Evolutionary conservation across 2,329 filamentous ascomycete species (phyloP).

Genomic region (Colletotrichum viniferum): DNA sequence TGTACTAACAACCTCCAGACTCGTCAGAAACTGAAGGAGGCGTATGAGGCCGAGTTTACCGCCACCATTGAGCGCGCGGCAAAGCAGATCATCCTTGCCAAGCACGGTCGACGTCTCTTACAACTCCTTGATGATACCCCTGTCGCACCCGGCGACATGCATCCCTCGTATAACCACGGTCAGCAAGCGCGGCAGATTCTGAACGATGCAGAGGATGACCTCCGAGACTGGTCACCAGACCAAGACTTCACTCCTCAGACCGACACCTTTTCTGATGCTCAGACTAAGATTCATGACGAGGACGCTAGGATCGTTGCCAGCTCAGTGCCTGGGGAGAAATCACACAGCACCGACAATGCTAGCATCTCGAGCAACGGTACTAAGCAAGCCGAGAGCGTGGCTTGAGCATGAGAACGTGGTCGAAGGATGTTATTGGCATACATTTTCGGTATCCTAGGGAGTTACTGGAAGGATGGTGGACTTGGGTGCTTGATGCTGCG

Average conservation of each 20-base stretch:
- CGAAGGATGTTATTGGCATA: not conserved
- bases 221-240: conserved; percentile 73
- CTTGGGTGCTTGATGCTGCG: not conserved
- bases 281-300: conserved; percentile 12
- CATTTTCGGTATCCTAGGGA: not conserved
- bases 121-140: conserved; percentile 88
- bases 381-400: conserved; percentile 1
- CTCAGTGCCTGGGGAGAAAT: not conserved
- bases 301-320: conserved; percentile 4
- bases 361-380: not conserved
- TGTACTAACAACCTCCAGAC: conserved; percentile 58
- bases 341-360: not conserved
- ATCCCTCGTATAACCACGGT: conserved; percentile 68
- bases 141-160: conserved; percentile 82
- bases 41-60: conserved; percentile 85
- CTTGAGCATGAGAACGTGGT: not conserved
- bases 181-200: conserved; percentile 81
- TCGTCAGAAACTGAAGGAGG: conserved; percentile 93
- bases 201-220: conserved; percentile 89
- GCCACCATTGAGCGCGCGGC: conserved; percentile 95
- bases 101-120: conserved; percentile 84
- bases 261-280: not conserved
- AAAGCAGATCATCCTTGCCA: conserved; percentile 94
- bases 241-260: conserved; percentile 30
- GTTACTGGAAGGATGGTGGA: not conserved